Percentiles rank a stretch among this genome's conserved stretches.
Conservation (phyloP, 2,329 filamentous ascomycete genomes). For the Aureobasidium sp. region DNA sequence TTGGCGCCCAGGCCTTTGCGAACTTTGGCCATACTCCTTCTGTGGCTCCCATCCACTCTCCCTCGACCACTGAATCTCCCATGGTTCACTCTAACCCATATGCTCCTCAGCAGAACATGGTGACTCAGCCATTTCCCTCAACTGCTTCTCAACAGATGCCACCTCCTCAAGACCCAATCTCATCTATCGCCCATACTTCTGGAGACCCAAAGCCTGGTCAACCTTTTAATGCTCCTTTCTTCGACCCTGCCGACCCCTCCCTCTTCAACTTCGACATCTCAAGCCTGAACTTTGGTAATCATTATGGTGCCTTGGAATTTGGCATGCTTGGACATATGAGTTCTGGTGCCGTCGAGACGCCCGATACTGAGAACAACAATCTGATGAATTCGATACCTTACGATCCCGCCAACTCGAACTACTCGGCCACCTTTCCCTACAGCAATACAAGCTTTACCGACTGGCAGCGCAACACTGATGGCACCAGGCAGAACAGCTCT, state of each 20-base stretch:
- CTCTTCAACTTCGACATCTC: slow-evolving; percentile 95
- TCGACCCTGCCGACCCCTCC: slow-evolving; percentile 86
- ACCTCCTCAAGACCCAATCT: slow-evolving; percentile 38
- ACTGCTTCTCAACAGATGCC: slow-evolving; percentile 43
- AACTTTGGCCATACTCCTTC: slow-evolving; percentile 15
- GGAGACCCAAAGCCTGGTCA: slow-evolving; percentile 34
- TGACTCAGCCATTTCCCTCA: background rate
- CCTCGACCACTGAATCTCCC: slow-evolving; percentile 38
- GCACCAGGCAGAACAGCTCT: slow-evolving; percentile 37
- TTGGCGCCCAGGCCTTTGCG: slow-evolving; percentile 12
- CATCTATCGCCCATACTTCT: slow-evolving; percentile 41
- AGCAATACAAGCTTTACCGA: slow-evolving; percentile 18
- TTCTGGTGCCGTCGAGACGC: slow-evolving; percentile 56
- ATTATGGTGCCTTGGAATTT: slow-evolving; percentile 92
- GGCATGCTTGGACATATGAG: slow-evolving; percentile 96
- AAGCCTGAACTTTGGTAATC: slow-evolving; percentile 89
- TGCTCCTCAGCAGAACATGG: slow-evolving; percentile 28
- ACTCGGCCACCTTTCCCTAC: slow-evolving; percentile 21
- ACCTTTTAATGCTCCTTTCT: slow-evolving; percentile 54
- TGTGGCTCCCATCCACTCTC: slow-evolving; percentile 31
- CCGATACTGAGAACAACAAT: slow-evolving; percentile 24
- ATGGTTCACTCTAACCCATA: slow-evolving; percentile 43
- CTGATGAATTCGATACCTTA: slow-evolving; percentile 28
- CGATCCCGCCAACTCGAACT: slow-evolving; percentile 23
- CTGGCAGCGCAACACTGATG: slow-evolving; percentile 32